These are phyloP conservation scores for Microbotryum violaceum DNA, from an alignment of 1,284 basidiomycete species.

Conservation along the genomic window DNA sequence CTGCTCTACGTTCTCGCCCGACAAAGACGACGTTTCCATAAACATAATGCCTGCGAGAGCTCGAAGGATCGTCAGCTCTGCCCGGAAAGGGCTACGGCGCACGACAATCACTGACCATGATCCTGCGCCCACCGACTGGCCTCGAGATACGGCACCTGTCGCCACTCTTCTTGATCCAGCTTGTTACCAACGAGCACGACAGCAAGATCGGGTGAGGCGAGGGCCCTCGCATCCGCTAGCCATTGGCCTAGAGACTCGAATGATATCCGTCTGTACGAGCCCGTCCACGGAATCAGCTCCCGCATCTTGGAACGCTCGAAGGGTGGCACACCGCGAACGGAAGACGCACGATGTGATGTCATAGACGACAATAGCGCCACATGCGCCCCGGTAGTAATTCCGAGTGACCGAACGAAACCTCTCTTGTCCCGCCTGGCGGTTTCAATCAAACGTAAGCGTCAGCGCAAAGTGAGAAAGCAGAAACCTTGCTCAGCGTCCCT, in stretches of 20 bases:
- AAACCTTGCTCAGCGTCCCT: no score
- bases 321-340: background rate
- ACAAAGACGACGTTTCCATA: conserved; percentile 83
- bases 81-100: background rate
- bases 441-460: background rate
- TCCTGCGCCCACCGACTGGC: conserved; percentile 90
- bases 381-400: conserved; percentile 92
- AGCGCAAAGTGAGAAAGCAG: no score
- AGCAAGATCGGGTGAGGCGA: conserved; percentile 78
- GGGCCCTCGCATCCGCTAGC: conserved; percentile 81
- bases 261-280: conserved; percentile 28
- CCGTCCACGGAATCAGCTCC: background rate
- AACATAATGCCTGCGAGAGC: conserved; percentile 67
- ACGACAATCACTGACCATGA: conserved; percentile 55
- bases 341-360: conserved; percentile 61
- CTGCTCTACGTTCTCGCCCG: conserved; percentile 79
- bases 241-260: conserved; percentile 51
- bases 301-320: background rate
- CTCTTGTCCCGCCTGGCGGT: conserved; percentile 69
- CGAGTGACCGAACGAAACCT: conserved; percentile 94
- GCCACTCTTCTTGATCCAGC: conserved; percentile 82
- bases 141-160: conserved; percentile 90
- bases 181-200: conserved; percentile 93
- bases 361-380: conserved; percentile 86
- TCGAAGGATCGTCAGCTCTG: no score